phyloP scores from a whole-genome alignment of 2,329 filamentous ascomycete genomes.

The Pestalotiopsis sp. region DNA sequence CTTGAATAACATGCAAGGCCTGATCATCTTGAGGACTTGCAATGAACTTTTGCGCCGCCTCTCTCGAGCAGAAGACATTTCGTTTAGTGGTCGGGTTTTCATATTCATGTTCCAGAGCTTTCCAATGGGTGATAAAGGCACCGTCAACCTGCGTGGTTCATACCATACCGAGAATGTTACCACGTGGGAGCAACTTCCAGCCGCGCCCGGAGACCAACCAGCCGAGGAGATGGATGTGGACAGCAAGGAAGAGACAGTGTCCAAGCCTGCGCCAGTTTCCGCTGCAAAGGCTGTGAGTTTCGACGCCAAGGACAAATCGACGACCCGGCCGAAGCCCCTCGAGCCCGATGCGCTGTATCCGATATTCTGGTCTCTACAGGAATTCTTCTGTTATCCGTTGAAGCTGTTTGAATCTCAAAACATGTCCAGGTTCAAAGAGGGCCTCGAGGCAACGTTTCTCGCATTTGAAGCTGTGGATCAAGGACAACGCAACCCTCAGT shows the following conservation, averaged over 20 bases:
- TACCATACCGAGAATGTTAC: conserved; percentile 97
- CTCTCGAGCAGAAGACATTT: conserved; percentile 94
- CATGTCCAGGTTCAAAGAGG: conserved; percentile 80
- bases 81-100: conserved; percentile 96
- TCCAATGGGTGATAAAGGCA: conserved; percentile 93
- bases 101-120: conserved; percentile 98
- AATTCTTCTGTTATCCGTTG: conserved; percentile 88
- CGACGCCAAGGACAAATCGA: conserved; percentile 42
- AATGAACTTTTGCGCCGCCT: conserved; percentile 93
- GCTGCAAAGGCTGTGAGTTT: conserved; percentile 47
- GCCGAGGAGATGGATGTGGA: conserved; percentile 71
- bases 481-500: conserved; percentile 51
- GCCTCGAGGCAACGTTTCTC: conserved; percentile 67
- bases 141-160: conserved; percentile 93
- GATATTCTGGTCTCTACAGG: conserved; percentile 90
- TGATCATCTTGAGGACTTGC: conserved; percentile 90
- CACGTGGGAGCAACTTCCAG: conserved; percentile 67
- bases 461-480: conserved; percentile 56
- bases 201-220: conserved; percentile 33
- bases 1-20: conserved; percentile 79
- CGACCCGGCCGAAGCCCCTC: conserved; percentile 50
- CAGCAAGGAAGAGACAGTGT: conserved; percentile 31
- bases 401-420: conserved; percentile 73
- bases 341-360: conserved; percentile 80
- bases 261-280: conserved; percentile 24